Base-by-base conservation (phyloP, 768 basidiomycete genomes). In the Podaxis mareebaensis region DNA sequence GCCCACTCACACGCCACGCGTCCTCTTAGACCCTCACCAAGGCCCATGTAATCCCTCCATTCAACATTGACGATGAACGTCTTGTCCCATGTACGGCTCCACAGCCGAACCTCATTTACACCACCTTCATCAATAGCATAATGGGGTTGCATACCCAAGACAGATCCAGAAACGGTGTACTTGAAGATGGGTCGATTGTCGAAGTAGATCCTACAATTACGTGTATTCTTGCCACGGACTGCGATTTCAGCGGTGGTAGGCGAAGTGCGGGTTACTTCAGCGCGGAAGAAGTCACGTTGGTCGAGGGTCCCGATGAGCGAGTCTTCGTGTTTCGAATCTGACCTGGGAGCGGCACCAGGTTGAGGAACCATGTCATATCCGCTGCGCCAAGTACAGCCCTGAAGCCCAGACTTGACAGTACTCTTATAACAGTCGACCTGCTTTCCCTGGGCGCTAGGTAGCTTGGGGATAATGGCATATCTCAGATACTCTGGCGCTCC, bases 1-100 rank as follows among this genome's bases (percentile, higher is more conserved):
- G 80, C 83, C 85, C 88, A 90, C 60, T 84, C 82, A 64, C 88
- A 89, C 17, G 81, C 83, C 22, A 86, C 78, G 3, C 80, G 78
- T 30, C 86, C 90, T 28, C 61, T 64, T 30, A 67, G 60, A 53
- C 65, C 65, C 28, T 67, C 69, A 7, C 48, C 60, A 12, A 61
- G 28, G 1, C 60, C 64, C 22, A 54, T 64, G 20, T 59, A 52
- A 52, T 62, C 68, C 39, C 78, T 72, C 83, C 84, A 87, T 26
- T 80, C 77, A 17, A 89, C 74, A 61, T 83, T 78, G 39, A 88
- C 85, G 33, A 74, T 77, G 59, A 87, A 86, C 64, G 70, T 74
- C 61, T 77, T 78, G 36, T 78, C 83, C 83, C 89, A 89, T 13
- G 75, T 77, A 8, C 88, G 78, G 61, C 83, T 85, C 87, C 86